Percentiles rank a stretch among this genome's conserved stretches.
Conservation (phyloP, 129 eudicot genomes). For the Sambucus nigra region DNA sequence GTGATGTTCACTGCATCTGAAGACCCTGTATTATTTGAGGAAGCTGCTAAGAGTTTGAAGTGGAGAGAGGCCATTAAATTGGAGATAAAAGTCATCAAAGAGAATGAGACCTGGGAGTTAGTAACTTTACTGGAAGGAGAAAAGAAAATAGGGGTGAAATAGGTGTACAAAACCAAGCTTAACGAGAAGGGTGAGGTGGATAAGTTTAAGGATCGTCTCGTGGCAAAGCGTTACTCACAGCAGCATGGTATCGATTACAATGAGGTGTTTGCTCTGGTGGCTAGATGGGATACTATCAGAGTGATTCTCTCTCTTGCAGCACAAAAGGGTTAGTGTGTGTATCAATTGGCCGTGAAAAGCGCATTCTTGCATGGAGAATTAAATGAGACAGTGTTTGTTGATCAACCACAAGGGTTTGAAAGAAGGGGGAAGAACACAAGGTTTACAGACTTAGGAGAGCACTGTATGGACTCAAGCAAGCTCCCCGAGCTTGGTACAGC, state of each 20-base stretch:
- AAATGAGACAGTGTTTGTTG: background rate
- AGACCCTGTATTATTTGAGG: slow-evolving; percentile 1
- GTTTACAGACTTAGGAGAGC: background rate
- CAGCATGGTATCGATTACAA: background rate
- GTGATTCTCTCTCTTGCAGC: background rate
- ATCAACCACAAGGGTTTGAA: background rate
- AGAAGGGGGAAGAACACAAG: background rate
- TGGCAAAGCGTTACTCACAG: background rate
- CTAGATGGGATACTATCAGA: background rate
- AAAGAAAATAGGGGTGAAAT: background rate
- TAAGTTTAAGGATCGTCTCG: background rate
- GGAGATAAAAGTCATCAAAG: background rate
- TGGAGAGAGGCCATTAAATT: background rate
- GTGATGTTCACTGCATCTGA: background rate
- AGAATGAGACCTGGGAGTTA: slow-evolving; percentile 6
- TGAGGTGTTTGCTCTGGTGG: background rate
- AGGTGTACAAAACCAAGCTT: slow-evolving; percentile 4
- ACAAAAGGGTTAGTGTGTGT: background rate
- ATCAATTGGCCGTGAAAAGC: background rate
- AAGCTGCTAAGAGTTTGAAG: background rate
- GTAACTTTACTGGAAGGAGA: background rate
- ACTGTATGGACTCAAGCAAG: background rate
- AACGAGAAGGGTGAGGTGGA: slow-evolving; percentile 1
- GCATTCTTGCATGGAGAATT: slow-evolving; percentile 3
- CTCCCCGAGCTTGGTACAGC: slow-evolving; percentile 7